Conservation (phyloP, 768 basidiomycete genomes). For the Psilocybe cyanescens region DNA sequence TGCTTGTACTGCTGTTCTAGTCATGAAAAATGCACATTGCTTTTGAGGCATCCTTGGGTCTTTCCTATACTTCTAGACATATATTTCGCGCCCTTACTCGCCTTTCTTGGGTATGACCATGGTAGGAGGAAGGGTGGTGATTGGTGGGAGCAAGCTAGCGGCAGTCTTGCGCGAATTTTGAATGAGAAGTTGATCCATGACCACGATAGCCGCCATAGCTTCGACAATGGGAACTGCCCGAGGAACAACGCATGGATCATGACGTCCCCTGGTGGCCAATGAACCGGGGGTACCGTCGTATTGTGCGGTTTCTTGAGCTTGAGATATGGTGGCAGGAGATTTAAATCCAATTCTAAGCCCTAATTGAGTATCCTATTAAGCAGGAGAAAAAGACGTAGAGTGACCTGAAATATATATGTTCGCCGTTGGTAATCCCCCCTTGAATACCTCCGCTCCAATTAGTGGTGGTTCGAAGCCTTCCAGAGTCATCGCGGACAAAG, state of each 20-base stretch:
- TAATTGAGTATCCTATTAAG: not conserved
- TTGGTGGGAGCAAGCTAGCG: slow-evolving; percentile 75
- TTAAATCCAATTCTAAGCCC: slow-evolving; percentile 88
- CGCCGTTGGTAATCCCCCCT: slow-evolving; percentile 97
- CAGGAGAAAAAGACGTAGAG: slow-evolving; percentile 22
- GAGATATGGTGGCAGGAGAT: slow-evolving; percentile 97
- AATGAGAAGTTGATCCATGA: slow-evolving; percentile 92
- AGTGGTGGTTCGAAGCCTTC: slow-evolving; percentile 79
- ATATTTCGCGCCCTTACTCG: slow-evolving; percentile 13
- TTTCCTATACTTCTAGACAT: not conserved
- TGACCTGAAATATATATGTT: slow-evolving; percentile 96
- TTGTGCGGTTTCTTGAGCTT: slow-evolving; percentile 86
- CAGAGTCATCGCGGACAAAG: slow-evolving; percentile 69
- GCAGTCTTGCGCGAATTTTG: slow-evolving; percentile 85
- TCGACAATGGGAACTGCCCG: slow-evolving; percentile 98
- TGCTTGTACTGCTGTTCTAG: not conserved
- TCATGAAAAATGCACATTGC: not conserved
- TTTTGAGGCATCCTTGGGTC: not conserved
- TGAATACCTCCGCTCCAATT: slow-evolving; percentile 99
- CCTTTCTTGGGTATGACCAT: slow-evolving; percentile 73
- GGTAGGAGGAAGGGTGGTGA: slow-evolving; percentile 89
- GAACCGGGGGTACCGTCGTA: slow-evolving; percentile 91
- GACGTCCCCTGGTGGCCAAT: slow-evolving; percentile 90
- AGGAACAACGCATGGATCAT: slow-evolving; percentile 98
- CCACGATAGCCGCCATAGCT: slow-evolving; percentile 93